Base-by-base conservation (phyloP, 2,329 filamentous ascomycete species). In the Bipolaris zeicola region DNA sequence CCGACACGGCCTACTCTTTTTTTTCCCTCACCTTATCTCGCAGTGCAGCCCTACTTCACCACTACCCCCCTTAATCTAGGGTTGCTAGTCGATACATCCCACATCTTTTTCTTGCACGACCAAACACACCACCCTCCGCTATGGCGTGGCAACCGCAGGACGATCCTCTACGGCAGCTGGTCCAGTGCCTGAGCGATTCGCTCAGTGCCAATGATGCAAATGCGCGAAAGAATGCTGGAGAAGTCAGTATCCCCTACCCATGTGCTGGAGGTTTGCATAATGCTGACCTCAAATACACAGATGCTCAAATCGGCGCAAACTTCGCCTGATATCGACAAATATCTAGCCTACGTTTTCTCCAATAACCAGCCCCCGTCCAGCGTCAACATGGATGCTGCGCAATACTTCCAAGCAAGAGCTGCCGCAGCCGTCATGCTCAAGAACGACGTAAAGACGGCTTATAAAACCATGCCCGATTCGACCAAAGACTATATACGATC, bases 311-410 rank as follows among this genome's bases (percentile, higher is more conserved):
- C 96, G 80, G 95, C 94, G 59, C 96, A 91, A 75, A 80, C 83
- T 50, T 95, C 91, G 10, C 93, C 93, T 46, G 94, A 98, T 76
- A 91, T 97, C 81, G 94, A 96, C 81, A 98, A 98, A 79, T 99
- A 99, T 77, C 87, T 99, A 42, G 90, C 91, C 66, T 97, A 90
- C 77, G 85, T 99, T 61, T 91, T 96, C 77, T 91, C 90, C 58
- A 92, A 85, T 67, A 76, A 86, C 54, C 83, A 87, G 62, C 80
- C 79, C 52, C 86, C 89, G 44, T 77, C 81, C 54, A 87, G 82
- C 61, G 80, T 90, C 72, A 80, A 81, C 65, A 84, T 85, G 66
- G 84, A 82, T 50, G 70, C 81, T 64, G 72, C 83, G 62, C 82
- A 90, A 73, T 88, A 92, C 79, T 85, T 89, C 75, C 80, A 91